Base-by-base conservation (phyloP, 768 basidiomycete genomes). In the Lactarius hengduanensis region DNA sequence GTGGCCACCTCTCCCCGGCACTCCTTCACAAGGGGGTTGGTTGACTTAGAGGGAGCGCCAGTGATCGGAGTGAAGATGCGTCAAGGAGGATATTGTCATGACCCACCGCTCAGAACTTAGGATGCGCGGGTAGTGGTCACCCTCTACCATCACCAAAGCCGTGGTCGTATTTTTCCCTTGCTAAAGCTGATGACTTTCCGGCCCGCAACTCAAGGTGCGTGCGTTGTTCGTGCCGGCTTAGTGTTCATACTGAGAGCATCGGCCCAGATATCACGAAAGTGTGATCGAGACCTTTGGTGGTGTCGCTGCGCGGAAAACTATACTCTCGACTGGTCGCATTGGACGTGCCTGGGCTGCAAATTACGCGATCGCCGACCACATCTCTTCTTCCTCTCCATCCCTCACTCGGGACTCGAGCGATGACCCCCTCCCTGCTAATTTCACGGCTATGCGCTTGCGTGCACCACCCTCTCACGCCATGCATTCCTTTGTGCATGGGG, bases 401-500 rank as follows among this genome's bases (percentile, higher is more conserved):
- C 15, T 82, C 83, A 18, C 80, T 90, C 15, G 90, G 89, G 80
- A 80, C 5, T 86, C 86, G 10, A 90, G 92, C 74, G 84, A 85
- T 10, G 76, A 80, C 68, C 66, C 76, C 72, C 30, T 83, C 73
- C 96, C 82, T 70, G 84, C 30, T 30, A 30, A 60, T 75, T 72
- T 67, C 76, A 28, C 16, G 3, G 53, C 66, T 30, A 7, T 22
- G 20, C 61, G 66, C 71, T 61, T 61, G 73, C 1, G 74, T 76
- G 67, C 78, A 68, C 69, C 78, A 74, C 30, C 3, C 61, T 88
- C 90, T 0, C 90, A 89, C 74, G 82, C 90, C 0, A 92, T 94
- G 0, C 77, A 95, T 32, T 93, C 94, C 1, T 98, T 98, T 76
- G 91, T 96, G 2, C 96, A 98, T 68, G 96, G 96, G 22, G 96